Conservation (phyloP, 768 basidiomycete species). For the Boletus rubropictus region DNA sequence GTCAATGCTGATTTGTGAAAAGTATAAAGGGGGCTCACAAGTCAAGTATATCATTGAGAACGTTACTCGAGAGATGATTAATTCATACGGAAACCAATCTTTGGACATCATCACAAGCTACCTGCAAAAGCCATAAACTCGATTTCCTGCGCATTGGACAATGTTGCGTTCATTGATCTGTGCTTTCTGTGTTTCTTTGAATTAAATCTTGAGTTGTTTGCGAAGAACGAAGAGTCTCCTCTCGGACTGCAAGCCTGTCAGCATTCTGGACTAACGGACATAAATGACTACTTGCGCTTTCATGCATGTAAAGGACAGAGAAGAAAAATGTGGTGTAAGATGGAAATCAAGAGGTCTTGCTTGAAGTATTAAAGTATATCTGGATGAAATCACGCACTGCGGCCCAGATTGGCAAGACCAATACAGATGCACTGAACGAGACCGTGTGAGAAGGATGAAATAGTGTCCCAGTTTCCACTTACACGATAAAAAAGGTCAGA, state of each 20-base stretch:
- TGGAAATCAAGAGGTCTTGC: conserved; percentile 60
- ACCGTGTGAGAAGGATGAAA: conserved; percentile 15
- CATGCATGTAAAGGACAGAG: conserved; percentile 64
- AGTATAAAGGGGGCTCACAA: conserved; percentile 44
- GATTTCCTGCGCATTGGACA: conserved; percentile 72
- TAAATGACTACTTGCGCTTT: conserved; percentile 39
- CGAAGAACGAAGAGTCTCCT: conserved; percentile 63
- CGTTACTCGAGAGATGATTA: conserved; percentile 2
- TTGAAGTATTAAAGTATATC: conserved; percentile 3
- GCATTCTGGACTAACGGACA: not conserved
- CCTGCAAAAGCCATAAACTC: conserved; percentile 85
- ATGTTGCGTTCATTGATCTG: conserved; percentile 70
- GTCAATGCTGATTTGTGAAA: conserved; percentile 2
- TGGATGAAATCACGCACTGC: conserved; percentile 29
- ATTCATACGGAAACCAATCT: conserved; percentile 36
- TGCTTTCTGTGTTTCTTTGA: conserved; percentile 61
- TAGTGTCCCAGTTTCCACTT: conserved; percentile 21
- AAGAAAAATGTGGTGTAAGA: conserved; percentile 76
- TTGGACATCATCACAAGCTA: conserved; percentile 84
- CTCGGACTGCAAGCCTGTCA: conserved; percentile 35
- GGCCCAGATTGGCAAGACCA: conserved; percentile 38
- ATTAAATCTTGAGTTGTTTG: conserved; percentile 72
- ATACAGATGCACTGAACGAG: conserved; percentile 26
- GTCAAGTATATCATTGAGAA: conserved; percentile 71
- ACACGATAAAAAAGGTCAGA: conserved; percentile 49